Conservation (phyloP, 2,329 filamentous ascomycete species). For the Phaeosphaeriaceae sp. region DNA sequence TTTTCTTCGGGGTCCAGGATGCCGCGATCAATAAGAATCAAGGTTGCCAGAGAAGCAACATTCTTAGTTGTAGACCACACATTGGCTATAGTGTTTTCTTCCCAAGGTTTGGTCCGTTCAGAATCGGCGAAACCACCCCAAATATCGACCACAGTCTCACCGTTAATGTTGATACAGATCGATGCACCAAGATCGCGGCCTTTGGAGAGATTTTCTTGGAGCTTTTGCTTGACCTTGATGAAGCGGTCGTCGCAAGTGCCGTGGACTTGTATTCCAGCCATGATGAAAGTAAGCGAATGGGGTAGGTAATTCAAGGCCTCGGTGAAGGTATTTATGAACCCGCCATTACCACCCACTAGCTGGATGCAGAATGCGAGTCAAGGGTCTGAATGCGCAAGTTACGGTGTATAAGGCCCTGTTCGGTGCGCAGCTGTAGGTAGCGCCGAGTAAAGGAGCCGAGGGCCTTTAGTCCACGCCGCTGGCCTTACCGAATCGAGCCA, state of each 20-base stretch:
- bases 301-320: too few relatives aligned
- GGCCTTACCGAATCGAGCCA: too few relatives aligned
- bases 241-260: conserved; percentile 23
- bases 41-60: conserved; percentile 14
- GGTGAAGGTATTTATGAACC: too few relatives aligned
- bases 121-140: conserved; percentile 24
- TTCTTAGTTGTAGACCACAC: conserved; percentile 26
- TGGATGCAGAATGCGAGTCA: too few relatives aligned
- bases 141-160: conserved; percentile 24
- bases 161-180: conserved; percentile 21
- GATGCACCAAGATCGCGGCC: conserved; percentile 24
- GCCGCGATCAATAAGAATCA: conserved; percentile 21
- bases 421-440: too few relatives aligned
- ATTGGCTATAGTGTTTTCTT: conserved; percentile 24
- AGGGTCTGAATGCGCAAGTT: too few relatives aligned
- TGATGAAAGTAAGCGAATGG: not conserved
- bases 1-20: conserved; percentile 21
- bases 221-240: conserved; percentile 8
- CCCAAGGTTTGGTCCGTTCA: conserved; percentile 13
- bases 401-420: too few relatives aligned
- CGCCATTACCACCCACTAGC: too few relatives aligned
- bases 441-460: too few relatives aligned
- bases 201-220: conserved; percentile 17
- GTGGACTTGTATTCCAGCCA: conserved; percentile 5
- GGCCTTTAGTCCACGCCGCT: too few relatives aligned